Evolutionary conservation across 176 grass and related monocot genomes (phyloP).

Genomic region (Triticum timopheevii): DNA sequence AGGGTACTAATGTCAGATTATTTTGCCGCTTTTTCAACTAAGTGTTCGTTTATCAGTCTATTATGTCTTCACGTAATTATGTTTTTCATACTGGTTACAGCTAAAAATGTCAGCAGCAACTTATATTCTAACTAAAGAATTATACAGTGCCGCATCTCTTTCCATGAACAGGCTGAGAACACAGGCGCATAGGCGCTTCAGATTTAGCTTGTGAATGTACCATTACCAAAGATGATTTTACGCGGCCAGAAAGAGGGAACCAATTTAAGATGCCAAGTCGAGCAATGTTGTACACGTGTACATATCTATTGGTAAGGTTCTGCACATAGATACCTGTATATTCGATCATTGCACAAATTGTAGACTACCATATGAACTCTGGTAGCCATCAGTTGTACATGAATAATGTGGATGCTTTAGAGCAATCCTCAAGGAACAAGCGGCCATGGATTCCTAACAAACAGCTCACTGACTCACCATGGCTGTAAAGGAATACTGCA

Average conservation of each 20-base stretch:
- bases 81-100: not conserved
- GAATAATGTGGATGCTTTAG: not conserved
- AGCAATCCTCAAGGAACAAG: not conserved
- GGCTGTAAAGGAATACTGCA: not conserved
- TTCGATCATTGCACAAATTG: not conserved
- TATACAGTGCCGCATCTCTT: not conserved
- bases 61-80: not conserved
- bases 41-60: not conserved
- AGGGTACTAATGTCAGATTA: not conserved
- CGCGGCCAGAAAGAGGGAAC: not conserved
- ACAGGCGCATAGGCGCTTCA: not conserved
- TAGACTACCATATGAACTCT: not conserved
- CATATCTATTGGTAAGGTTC: not conserved
- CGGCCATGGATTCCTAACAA: not conserved
- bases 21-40: not conserved
- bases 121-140: not conserved
- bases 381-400: not conserved
- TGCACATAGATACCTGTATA: not conserved
- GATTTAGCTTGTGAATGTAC: not conserved
- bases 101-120: not conserved
- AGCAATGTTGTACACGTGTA: not conserved
- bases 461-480: not conserved
- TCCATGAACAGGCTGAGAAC: not conserved
- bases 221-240: not conserved
- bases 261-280: not conserved